A percentile compares a stretch with the other conserved stretches of the same genome.
phyloP scores from a whole-genome alignment of 768 basidiomycete species.

The Leccinum olivaceopallidum region DNA sequence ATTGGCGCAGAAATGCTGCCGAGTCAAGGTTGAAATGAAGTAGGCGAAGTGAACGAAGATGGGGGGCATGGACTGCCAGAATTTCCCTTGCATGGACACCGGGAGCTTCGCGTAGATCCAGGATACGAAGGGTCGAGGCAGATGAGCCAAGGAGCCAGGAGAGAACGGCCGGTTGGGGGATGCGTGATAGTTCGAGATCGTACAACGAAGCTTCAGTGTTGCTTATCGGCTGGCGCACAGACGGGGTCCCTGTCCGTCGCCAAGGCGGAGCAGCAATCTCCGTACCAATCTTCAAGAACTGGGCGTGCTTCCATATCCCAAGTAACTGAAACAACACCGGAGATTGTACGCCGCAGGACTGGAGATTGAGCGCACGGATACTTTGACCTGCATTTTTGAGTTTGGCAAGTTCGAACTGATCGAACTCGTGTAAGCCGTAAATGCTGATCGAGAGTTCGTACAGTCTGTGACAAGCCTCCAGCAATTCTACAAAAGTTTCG shows the following conservation, averaged over 20 bases:
- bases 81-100: slow-evolving; percentile 24
- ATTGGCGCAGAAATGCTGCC: slow-evolving; percentile 36
- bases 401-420: slow-evolving; percentile 24
- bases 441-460: slow-evolving; percentile 36
- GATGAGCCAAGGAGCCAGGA: slow-evolving; percentile 42
- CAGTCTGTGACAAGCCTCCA: slow-evolving; percentile 32
- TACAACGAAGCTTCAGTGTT: slow-evolving; percentile 32
- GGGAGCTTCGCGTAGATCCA: slow-evolving; percentile 41
- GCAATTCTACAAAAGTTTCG: slow-evolving; percentile 12
- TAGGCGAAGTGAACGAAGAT: slow-evolving; percentile 46
- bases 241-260: slow-evolving; percentile 14
- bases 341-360: slow-evolving; percentile 40
- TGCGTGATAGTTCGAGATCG: slow-evolving; percentile 41
- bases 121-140: slow-evolving; percentile 35
- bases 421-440: slow-evolving; percentile 31
- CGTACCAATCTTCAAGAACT: slow-evolving; percentile 39
- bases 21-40: slow-evolving; percentile 36
- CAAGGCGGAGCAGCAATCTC: slow-evolving; percentile 40
- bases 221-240: slow-evolving; percentile 6
- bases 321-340: slow-evolving; percentile 45
- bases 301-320: slow-evolving; percentile 37
- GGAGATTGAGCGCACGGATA: slow-evolving; percentile 36
- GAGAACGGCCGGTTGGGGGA: slow-evolving; percentile 32
- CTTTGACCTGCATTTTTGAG: slow-evolving; percentile 24
- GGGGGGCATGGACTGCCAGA: slow-evolving; percentile 32